Base-by-base conservation (phyloP, 202 grass and related monocot species). In the Setaria italica region DNA sequence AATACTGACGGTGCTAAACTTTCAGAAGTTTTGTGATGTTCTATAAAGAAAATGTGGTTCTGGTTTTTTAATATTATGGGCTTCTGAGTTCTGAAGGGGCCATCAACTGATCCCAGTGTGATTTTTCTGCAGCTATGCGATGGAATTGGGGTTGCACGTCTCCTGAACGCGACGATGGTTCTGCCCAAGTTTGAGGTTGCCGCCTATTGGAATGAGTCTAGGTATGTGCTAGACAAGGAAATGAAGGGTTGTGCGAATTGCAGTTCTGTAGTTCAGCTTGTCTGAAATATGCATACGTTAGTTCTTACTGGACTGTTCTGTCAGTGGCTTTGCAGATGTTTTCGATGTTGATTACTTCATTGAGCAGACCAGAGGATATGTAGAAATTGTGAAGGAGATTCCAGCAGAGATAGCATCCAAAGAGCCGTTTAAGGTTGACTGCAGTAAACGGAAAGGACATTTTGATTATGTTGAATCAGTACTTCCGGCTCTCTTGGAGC, bases 131-230 rank as follows among this genome's bases (percentile, higher is more conserved):
- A 99, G 97, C 83, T 99, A 70, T 99, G 97, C 7, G 94, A 99
- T 54, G 97, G 97, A 66, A 93, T 99, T 72, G 85, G 85, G 33
- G 89, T 97, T 76, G 94, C 89, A 29, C 87, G 90, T 25, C 80
- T 99, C 78, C 85, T 99, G 19, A 99, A 99, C 3, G 92, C 97
- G 20, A 94, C 97, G 9, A 88, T 99, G 89, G 90, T 99, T 72
- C 78, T 97, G 64, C 97, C 94, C 39, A 97, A 94, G 79, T 99
- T 99, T 88, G 90, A 99, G 80, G 94, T 90, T 60, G 92, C 94
- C 14, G 92, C 94, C 50, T 99, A 99, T 46, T 97, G 97, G 97
- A 99, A 99, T n/a, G 97, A 99, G 74, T 97, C 97, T 49, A 99
- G 97, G 97, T 99, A 92, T 72, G 62, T 11, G 55, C 19, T 33